Conservation (phyloP, 805 yeast species). For the Wickerhamomyces ciferrii region DNA sequence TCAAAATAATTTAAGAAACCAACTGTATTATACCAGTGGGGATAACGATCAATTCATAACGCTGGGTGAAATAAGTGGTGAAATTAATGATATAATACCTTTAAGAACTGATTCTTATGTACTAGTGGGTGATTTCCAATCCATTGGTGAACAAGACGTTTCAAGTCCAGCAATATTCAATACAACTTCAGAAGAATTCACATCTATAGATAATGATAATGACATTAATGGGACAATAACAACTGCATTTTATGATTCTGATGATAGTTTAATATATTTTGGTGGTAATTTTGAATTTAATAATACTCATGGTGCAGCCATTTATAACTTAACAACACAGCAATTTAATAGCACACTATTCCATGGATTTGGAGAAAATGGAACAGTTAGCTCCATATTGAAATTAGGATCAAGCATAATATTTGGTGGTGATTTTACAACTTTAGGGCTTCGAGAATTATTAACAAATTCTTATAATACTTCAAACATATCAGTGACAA, state of each 20-base stretch:
- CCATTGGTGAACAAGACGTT: slow-evolving; percentile 17
- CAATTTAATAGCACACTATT: slow-evolving; percentile 52
- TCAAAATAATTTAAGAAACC: slow-evolving; percentile 14
- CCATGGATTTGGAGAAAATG: slow-evolving; percentile 64
- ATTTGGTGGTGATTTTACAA: slow-evolving; percentile 74
- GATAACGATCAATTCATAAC: slow-evolving; percentile 10
- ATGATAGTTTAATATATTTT: slow-evolving; percentile 50
- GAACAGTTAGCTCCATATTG: slow-evolving; percentile 59
- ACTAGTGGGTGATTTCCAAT: slow-evolving; percentile 20
- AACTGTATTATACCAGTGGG: slow-evolving; percentile 13
- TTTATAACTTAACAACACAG: slow-evolving; percentile 48
- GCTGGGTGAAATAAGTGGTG: slow-evolving; percentile 16
- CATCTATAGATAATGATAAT: slow-evolving; percentile 19
- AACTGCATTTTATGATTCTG: slow-evolving; percentile 42
- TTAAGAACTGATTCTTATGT: slow-evolving; percentile 27
- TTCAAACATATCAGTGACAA: slow-evolving; percentile 38
- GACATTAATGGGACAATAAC: slow-evolving; percentile 32
- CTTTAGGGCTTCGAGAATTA: slow-evolving; percentile 27
- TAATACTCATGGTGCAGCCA: slow-evolving; percentile 51
- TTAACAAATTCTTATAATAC: slow-evolving; percentile 26
- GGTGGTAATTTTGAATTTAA: slow-evolving; percentile 74
- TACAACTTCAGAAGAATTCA: slow-evolving; percentile 20
- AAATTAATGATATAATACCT: slow-evolving; percentile 20
- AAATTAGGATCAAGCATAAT: slow-evolving; percentile 49
- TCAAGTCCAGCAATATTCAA: slow-evolving; percentile 29